phyloP scores from a whole-genome alignment of 163 green algal species.

The Chlorella variabilis region DNA sequence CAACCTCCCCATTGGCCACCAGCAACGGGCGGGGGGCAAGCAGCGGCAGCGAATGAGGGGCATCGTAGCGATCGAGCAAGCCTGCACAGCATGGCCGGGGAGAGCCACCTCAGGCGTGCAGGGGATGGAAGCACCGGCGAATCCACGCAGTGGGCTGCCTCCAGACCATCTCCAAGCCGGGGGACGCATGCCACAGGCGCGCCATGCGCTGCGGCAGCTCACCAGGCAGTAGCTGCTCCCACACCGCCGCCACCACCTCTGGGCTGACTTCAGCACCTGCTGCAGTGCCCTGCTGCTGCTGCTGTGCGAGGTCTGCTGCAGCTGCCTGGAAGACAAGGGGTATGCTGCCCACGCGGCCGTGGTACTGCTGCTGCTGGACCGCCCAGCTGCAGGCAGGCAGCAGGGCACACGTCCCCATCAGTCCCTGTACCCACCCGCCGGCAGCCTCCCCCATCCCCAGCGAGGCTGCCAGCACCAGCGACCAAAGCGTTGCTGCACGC shows the following conservation, averaged over 20 bases:
- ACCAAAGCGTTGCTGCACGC: too few relatives aligned
- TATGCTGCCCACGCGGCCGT: slow-evolving; percentile 49
- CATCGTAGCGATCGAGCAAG: slow-evolving; percentile 58
- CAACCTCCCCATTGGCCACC: slow-evolving; percentile 58
- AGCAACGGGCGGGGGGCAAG: slow-evolving; percentile 67
- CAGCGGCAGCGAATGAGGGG: slow-evolving; percentile 50
- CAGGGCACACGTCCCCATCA: too few relatives aligned
- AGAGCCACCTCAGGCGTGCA: too few relatives aligned
- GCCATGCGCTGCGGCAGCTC: neutral
- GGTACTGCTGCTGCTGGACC: slow-evolving; percentile 46
- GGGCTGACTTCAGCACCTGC: neutral
- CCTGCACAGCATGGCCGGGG: neutral
- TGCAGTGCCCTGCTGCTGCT: neutral
- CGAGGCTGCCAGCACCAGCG: too few relatives aligned
- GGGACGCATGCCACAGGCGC: too few relatives aligned
- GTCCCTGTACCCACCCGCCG: too few relatives aligned
- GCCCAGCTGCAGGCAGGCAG: slow-evolving; percentile 36
- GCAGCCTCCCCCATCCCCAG: too few relatives aligned
- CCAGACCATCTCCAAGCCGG: too few relatives aligned
- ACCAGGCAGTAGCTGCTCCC: slow-evolving; percentile 67
- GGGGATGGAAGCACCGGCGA: too few relatives aligned
- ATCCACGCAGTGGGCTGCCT: too few relatives aligned
- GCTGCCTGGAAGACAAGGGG: slow-evolving; percentile 62
- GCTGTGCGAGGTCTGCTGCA: slow-evolving; percentile 45
- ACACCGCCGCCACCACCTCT: slow-evolving; percentile 55